Evolutionary conservation across 2,329 filamentous ascomycete species (phyloP), one percentile per base, ranked within the genome.

Genomic region (Grosmannia clavigera): DNA sequence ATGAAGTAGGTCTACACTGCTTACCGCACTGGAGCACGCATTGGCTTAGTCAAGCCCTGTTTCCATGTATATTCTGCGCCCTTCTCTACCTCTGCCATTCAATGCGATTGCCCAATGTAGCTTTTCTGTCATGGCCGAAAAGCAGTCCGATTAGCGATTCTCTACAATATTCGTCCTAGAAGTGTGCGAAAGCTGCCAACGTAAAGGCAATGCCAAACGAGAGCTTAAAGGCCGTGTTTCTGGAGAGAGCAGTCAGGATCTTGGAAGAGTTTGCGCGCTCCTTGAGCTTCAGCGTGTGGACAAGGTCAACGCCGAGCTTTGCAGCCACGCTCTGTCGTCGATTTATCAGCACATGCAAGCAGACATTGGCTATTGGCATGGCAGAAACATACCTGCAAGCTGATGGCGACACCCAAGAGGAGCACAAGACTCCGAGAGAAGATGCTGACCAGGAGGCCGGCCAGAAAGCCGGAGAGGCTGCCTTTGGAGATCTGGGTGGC

Each of bases 201-300:
- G 85, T 81, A 72, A 91, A 91, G 33, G 87, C 87, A 51, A 82
- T 68, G n/a, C 84, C 82, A 70, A 92, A 91, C 3, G 85, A 83
- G 27, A 85, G 69, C 68, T 86, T 87, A 69, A 88, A 86, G 22
- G 81, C 80, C 2, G 82, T 78, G 65, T 84, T 81, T 62, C 80
- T 76, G 66, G 80, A 76, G 58, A 86, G 71, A 54, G 78, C 73
- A 5, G 75, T 76, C 54, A 78, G 69, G 51, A 81, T 66, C 19
- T 72, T 69, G 51, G 75, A 76, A 56, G 69, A 66, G 27, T 69
- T 67, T 27, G 74, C 60, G 22, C 68, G 67, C 58, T 74, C 71
- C 60, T 73, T 70, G 38, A 77, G 65, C 29, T 70, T 69, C 22
- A 76, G 61, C 54, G 72, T 65, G 1, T 69, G 68, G 27, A 73